Conservation (phyloP, 805 yeast genomes). For the Cyberlindnera mrakii region DNA sequence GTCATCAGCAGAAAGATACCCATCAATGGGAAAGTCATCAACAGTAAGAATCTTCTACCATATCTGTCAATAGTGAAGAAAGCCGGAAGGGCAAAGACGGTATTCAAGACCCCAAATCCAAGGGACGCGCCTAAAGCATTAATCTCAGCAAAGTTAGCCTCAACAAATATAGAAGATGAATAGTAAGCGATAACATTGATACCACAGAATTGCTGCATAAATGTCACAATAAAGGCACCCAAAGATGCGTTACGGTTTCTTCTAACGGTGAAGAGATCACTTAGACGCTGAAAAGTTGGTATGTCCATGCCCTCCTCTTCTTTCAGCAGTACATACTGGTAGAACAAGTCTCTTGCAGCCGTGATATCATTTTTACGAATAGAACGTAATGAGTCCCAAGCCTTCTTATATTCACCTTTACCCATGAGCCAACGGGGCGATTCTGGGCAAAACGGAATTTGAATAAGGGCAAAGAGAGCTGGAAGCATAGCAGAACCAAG, state of each 20-base stretch:
- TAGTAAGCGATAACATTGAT: conserved; percentile 84
- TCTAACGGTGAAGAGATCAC: conserved; percentile 61
- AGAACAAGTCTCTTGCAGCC: conserved; percentile 69
- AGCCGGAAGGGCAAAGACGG: conserved; percentile 78
- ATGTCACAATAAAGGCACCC: conserved; percentile 78
- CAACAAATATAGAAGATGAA: conserved; percentile 67
- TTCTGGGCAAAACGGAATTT: conserved; percentile 65
- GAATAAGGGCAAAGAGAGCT: conserved; percentile 51
- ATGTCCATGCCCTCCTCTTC: conserved; percentile 51
- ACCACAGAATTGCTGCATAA: conserved; percentile 90
- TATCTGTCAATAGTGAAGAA: conserved; percentile 70
- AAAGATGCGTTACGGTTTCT: conserved; percentile 80
- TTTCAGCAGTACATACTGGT: conserved; percentile 56
- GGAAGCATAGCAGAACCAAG: conserved; percentile 64
- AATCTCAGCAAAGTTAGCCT: conserved; percentile 57
- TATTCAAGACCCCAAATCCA: conserved; percentile 82
- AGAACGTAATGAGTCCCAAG: conserved; percentile 42
- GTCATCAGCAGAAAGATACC: conserved; percentile 51
- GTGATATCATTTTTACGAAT: conserved; percentile 47
- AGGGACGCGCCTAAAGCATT: conserved; percentile 72
- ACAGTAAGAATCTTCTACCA: conserved; percentile 61
- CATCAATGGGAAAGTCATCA: conserved; percentile 61
- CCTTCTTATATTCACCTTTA: conserved; percentile 54
- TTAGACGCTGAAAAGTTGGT: conserved; percentile 40
- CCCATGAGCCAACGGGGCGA: conserved; percentile 79